Percentiles rank a stretch among this genome's conserved stretches.
phyloP scores from a whole-genome alignment of 495 filamentous ascomycete genomes.

The Daldinia loculata region DNA sequence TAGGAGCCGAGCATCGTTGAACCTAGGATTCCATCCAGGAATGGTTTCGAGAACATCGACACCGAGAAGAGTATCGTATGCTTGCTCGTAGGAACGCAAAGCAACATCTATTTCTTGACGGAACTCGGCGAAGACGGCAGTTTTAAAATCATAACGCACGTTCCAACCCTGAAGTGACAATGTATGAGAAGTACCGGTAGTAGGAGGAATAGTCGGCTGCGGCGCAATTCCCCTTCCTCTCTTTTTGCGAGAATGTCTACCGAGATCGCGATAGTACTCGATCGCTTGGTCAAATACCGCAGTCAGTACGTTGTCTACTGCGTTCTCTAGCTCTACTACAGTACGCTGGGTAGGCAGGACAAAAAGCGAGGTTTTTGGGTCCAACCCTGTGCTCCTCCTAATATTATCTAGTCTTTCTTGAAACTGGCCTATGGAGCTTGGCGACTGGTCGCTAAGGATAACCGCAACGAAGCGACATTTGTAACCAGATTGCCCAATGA shows the following conservation, averaged over 20 bases:
- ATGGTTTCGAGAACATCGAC: constrained; percentile 86
- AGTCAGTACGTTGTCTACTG: constrained; percentile 66
- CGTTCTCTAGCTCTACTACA: constrained; percentile 67
- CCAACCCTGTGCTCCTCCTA: constrained; percentile 77
- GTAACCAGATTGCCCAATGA: constrained; percentile 72
- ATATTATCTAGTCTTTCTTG: constrained; percentile 78
- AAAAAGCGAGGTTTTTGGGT: constrained; percentile 78
- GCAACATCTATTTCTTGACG: constrained; percentile 89
- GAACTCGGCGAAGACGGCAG: constrained; percentile 88
- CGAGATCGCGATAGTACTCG: constrained; percentile 91
- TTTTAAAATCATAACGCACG: constrained; percentile 91
- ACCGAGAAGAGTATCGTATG: constrained; percentile 81
- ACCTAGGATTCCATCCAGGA: constrained; percentile 83
- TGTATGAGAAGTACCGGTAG: constrained; percentile 80
- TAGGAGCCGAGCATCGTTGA: constrained; percentile 83
- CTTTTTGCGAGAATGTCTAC: constrained; percentile 87
- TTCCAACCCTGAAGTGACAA: constrained; percentile 88
- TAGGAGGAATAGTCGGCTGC: constrained; percentile 83
- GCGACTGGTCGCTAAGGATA: constrained; percentile 73
- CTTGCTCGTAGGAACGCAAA: constrained; percentile 79
- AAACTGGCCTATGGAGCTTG: constrained; percentile 63
- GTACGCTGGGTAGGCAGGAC: constrained; percentile 54
- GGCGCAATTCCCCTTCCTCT: constrained; percentile 76
- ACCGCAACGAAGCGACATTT: constrained; percentile 79
- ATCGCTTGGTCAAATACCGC: constrained; percentile 71